phyloP scores from a whole-genome alignment of 441 rosid genomes.

The Erodium texanum region DNA sequence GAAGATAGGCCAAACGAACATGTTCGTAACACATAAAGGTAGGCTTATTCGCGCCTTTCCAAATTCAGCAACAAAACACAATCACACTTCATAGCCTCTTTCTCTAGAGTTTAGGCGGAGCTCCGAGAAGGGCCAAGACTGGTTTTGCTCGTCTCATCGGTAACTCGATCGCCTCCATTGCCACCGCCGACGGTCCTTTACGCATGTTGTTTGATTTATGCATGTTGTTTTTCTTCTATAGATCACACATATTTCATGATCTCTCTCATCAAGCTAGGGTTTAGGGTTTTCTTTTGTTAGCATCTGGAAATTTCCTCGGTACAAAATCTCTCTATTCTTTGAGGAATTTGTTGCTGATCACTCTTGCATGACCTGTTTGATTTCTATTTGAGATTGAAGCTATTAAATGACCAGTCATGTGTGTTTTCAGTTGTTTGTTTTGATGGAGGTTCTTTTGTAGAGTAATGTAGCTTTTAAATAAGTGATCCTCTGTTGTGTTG shows the following conservation, averaged over 20 bases:
- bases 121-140: not conserved
- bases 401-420: not conserved
- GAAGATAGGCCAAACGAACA: not conserved
- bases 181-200: not conserved
- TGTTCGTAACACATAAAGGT: not conserved
- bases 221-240: not conserved
- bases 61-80: not conserved
- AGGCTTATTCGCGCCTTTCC: slow-evolving; percentile 5
- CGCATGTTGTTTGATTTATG: not conserved
- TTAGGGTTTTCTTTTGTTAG: not conserved
- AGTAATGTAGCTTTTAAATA: not conserved
- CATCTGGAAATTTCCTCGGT: not conserved
- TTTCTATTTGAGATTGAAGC: not conserved
- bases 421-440: not conserved
- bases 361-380: not conserved
- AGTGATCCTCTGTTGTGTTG: not conserved
- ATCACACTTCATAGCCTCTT: not conserved
- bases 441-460: not conserved
- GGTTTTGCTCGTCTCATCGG: slow-evolving; percentile 2
- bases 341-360: not conserved
- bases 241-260: not conserved
- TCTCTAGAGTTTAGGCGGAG: not conserved
- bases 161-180: not conserved
- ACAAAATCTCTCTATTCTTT: not conserved
- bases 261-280: not conserved